Evolutionary conservation across 495 filamentous ascomycete genomes (phyloP).

Genomic region (Aspergillus carlsbadensis): DNA sequence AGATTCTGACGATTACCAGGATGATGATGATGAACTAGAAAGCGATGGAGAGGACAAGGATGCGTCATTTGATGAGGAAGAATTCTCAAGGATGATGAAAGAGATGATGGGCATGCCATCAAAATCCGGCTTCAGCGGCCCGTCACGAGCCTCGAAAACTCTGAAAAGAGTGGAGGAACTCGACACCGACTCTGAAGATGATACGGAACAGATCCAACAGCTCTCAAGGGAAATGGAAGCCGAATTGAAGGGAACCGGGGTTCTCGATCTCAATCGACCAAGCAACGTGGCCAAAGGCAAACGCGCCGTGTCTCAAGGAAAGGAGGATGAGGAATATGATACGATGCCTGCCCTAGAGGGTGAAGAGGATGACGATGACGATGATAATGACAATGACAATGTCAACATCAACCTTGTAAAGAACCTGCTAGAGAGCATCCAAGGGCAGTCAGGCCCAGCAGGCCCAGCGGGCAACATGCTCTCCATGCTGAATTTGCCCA

Average conservation of each 20-base stretch:
- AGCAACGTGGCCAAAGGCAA: conserved; percentile 15
- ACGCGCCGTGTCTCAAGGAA: conserved; percentile 19
- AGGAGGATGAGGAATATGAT: conserved; percentile 12
- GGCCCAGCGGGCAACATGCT: conserved; percentile 86
- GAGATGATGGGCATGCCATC: conserved; percentile 89
- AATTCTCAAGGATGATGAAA: conserved; percentile 84
- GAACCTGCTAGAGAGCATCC: conserved; percentile 90
- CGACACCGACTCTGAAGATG: conserved; percentile 51
- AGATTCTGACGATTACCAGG: conserved; percentile 57
- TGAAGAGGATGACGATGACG: conserved; percentile 50
- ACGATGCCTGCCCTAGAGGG: neutral
- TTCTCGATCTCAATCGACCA: conserved; percentile 60
- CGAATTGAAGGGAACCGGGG: conserved; percentile 76
- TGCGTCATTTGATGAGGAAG: conserved; percentile 78
- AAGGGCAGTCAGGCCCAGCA: conserved; percentile 77
- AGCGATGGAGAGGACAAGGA: conserved; percentile 70
- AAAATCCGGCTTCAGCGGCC: conserved; percentile 25
- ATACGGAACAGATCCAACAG: conserved; percentile 67
- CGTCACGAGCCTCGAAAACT: conserved; percentile 22
- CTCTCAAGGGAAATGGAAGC: conserved; percentile 76
- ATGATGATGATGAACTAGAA: conserved; percentile 53
- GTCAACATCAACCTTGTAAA: conserved; percentile 85
- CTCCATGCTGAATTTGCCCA: conserved; percentile 74
- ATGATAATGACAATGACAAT: conserved; percentile 77
- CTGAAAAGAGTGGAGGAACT: conserved; percentile 46